Percentiles rank a stretch among this genome's conserved stretches.
These are phyloP conservation scores for Penicillium ucsense DNA, from an alignment of 495 filamentous ascomycete genomes.

Conservation along the genomic window DNA sequence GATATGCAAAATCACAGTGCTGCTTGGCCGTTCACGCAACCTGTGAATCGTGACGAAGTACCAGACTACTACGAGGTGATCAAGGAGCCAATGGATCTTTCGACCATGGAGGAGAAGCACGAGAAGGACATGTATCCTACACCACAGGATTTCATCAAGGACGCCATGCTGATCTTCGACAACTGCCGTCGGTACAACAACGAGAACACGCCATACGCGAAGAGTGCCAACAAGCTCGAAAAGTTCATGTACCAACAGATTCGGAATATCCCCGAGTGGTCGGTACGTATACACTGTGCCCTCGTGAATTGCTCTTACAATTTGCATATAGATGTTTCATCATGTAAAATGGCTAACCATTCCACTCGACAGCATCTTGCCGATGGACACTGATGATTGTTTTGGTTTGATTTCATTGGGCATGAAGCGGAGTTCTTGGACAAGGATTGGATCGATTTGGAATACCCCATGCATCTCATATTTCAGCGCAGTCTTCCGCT, in stretches of 20 bases:
- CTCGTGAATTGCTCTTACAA: too few relatives aligned
- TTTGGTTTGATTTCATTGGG: constrained; percentile 10
- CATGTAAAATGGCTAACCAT: too few relatives aligned
- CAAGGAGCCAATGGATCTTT: constrained; percentile 94
- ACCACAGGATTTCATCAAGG: constrained; percentile 87
- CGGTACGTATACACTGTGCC: constrained; percentile 39
- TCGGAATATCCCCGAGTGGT: constrained; percentile 92
- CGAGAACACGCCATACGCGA: constrained; percentile 89
- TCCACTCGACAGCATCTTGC: constrained; percentile 31
- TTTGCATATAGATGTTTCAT: too few relatives aligned
- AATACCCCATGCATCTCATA: constrained; percentile 19
- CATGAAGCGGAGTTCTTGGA: constrained; percentile 12
- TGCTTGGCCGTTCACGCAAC: constrained; percentile 89
- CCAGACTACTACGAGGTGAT: constrained; percentile 98
- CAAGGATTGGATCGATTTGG: too few relatives aligned
- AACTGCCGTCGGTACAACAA: constrained; percentile 96
- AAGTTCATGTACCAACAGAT: constrained; percentile 96
- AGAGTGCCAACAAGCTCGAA: constrained; percentile 90
- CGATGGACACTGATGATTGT: constrained; percentile 29
- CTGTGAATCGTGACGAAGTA: constrained; percentile 92
- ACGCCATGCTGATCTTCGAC: constrained; percentile 85
- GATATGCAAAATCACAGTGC: constrained; percentile 88
- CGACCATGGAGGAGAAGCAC: constrained; percentile 91
- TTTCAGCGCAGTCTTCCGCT: constrained; percentile 2
- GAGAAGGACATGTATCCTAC: constrained; percentile 87